phyloP scores from a whole-genome alignment of 2,329 filamentous ascomycete species.

The Neofusicoccum sp. region DNA sequence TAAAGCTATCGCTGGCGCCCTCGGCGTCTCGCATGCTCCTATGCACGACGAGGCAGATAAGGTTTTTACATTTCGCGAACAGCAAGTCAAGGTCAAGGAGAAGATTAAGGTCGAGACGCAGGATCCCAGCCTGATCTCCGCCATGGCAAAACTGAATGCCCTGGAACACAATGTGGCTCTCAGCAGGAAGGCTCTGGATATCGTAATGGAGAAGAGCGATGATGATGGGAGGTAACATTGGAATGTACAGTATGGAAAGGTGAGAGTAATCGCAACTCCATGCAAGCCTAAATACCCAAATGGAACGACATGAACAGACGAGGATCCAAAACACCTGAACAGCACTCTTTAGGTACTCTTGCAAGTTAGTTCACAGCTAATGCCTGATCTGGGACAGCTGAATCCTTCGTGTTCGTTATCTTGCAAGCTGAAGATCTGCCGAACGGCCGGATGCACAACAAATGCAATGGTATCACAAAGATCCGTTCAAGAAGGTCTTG shows the following conservation, averaged over 20 bases:
- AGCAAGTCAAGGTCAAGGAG: slow-evolving; percentile 82
- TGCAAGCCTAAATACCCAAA: no score
- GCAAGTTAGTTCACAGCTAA: no score
- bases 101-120: slow-evolving; percentile 88
- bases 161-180: slow-evolving; percentile 72
- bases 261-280: no score
- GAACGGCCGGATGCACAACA: no score
- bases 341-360: no score
- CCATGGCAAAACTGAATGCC: slow-evolving; percentile 80
- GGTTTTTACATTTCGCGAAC: slow-evolving; percentile 68
- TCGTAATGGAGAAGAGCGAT: slow-evolving; percentile 67
- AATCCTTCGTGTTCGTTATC: no score
- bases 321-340: no score
- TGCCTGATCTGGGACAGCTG: no score
- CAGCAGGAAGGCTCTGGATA: slow-evolving; percentile 70
- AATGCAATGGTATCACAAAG: no score
- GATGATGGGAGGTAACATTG: not conserved
- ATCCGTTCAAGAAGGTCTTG: no score
- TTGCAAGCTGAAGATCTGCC: no score
- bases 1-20: slow-evolving; percentile 54
- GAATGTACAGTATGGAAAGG: not conserved
- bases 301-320: no score
- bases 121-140: slow-evolving; percentile 81
- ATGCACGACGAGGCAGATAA: slow-evolving; percentile 69
- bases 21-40: slow-evolving; percentile 45